Conservation (phyloP, 2,329 filamentous ascomycete species). For the Trichoderma koningii region DNA sequence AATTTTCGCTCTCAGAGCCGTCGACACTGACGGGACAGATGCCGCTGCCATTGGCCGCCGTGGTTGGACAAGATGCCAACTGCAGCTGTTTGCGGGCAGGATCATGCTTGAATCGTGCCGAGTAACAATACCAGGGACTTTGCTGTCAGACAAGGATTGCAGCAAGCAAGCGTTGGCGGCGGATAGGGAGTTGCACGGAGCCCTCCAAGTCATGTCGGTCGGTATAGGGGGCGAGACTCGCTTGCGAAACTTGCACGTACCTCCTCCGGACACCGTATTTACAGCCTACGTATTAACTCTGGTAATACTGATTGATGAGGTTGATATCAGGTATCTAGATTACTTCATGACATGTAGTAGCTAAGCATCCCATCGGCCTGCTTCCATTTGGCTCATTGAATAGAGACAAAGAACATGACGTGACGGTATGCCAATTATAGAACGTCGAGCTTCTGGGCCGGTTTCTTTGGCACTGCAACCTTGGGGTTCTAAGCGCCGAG, state of each 20-base stretch:
- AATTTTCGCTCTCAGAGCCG: not conserved
- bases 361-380: no score
- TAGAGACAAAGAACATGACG: not conserved
- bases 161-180: no score
- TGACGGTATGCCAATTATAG: not conserved
- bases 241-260: no score
- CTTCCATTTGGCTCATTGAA: no score
- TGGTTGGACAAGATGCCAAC: not conserved
- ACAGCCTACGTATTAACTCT: no score
- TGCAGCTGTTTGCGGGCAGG: not conserved
- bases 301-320: no score
- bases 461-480: not conserved
- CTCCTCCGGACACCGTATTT: no score
- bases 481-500: slow-evolving; percentile 2
- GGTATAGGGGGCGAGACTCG: no score
- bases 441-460: not conserved
- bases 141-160: slow-evolving; percentile 2
- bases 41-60: slow-evolving; percentile 3
- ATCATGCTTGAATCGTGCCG: not conserved
- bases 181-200: not conserved
- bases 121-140: no score
- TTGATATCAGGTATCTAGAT: no score
- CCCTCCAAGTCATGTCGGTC: no score
- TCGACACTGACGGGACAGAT: not conserved
- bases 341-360: no score